phyloP scores from a whole-genome alignment of 1,284 basidiomycete species.

The Sanghuangporus sanghuang region DNA sequence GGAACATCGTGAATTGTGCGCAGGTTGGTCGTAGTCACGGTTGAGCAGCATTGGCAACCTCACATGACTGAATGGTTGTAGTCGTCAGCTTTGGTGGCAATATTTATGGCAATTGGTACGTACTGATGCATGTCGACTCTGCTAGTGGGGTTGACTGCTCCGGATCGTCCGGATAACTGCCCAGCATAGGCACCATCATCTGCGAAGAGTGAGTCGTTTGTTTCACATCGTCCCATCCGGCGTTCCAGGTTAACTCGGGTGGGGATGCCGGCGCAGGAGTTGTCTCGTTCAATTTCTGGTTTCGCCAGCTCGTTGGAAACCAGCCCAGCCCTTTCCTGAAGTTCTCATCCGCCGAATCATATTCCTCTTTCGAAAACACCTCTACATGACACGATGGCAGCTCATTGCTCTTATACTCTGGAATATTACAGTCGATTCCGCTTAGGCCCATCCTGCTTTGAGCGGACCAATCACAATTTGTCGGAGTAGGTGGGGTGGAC shows the following conservation, averaged over 20 bases:
- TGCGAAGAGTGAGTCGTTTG: background rate
- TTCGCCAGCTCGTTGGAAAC: background rate
- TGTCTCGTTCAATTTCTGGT: background rate
- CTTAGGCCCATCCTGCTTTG: background rate
- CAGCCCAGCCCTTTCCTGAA: constrained; percentile 1
- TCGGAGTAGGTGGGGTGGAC: background rate
- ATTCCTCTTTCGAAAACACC: background rate
- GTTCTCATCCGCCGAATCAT: constrained; percentile 2
- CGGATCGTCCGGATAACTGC: background rate
- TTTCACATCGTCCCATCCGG: background rate
- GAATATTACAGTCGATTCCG: background rate
- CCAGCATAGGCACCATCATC: background rate
- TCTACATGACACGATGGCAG: background rate
- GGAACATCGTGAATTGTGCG: background rate
- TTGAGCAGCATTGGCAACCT: background rate
- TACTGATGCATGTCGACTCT: background rate
- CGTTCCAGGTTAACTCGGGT: background rate
- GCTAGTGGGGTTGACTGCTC: background rate
- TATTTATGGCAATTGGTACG: background rate
- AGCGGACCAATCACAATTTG: background rate
- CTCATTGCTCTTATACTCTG: background rate
- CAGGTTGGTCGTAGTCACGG: no score
- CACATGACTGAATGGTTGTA: background rate
- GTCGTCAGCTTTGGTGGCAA: background rate
- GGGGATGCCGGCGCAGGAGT: background rate